A percentile compares a stretch with the other conserved stretches of the same genome.
These are phyloP conservation scores for Anthracocystis panici-leucophaei DNA, from an alignment of 1,284 basidiomycete species.

Conservation along the genomic window DNA sequence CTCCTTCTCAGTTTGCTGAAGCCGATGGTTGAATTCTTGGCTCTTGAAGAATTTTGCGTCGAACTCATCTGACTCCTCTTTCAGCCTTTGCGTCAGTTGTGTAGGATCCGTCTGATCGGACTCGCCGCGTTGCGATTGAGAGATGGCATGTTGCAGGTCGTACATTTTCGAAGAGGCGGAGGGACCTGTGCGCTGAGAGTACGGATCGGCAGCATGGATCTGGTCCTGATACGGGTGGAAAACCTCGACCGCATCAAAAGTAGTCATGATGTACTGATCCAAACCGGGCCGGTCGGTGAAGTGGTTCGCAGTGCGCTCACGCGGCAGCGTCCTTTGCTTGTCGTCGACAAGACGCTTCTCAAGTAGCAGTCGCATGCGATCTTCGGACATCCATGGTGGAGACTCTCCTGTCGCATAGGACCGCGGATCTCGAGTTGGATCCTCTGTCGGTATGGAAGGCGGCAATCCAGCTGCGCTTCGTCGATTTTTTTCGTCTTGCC, in stretches of 20 bases:
- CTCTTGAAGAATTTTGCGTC: constrained; percentile 67
- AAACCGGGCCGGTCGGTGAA: constrained; percentile 67
- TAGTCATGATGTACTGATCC: constrained; percentile 82
- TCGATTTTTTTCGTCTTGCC: constrained; percentile 89
- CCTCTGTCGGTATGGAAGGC: constrained; percentile 50
- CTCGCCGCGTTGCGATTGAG: constrained; percentile 60
- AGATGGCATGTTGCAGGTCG: constrained; percentile 50
- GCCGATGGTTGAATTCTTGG: constrained; percentile 58
- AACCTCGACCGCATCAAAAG: constrained; percentile 80
- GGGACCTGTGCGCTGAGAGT: constrained; percentile 46
- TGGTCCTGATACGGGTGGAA: constrained; percentile 56
- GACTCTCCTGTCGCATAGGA: constrained; percentile 41
- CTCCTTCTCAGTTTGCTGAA: constrained; percentile 57
- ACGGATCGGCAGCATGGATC: constrained; percentile 40
- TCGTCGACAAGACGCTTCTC: constrained; percentile 66
- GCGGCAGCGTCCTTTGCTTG: constrained; percentile 70
- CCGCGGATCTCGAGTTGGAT: constrained; percentile 49
- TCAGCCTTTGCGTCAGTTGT: constrained; percentile 17
- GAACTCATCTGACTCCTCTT: constrained; percentile 52
- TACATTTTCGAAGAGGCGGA: constrained; percentile 49
- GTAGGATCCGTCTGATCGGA: constrained; percentile 42
- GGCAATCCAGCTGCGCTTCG: constrained; percentile 70
- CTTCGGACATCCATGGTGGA: constrained; percentile 66
- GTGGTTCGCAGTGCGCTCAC: constrained; percentile 36
- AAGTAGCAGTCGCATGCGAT: constrained; percentile 67